Conservation (phyloP, 1,139 yeast species). For the Geotrichum carabidarum region DNA sequence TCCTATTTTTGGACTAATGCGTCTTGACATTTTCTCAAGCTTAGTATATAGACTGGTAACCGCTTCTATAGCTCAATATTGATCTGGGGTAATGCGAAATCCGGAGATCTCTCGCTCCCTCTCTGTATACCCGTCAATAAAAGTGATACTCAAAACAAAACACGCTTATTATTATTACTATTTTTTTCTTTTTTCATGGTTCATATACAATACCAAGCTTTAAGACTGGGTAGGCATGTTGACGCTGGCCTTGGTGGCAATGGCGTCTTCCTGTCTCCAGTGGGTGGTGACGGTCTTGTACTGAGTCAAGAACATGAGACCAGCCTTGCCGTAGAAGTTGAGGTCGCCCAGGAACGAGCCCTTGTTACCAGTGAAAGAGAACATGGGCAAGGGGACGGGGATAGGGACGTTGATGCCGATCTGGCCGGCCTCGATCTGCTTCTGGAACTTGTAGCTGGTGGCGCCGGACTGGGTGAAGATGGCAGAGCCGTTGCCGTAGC, state of each 20-base stretch:
- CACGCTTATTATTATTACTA: too few relatives aligned
- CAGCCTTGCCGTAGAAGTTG: slow-evolving; percentile 76
- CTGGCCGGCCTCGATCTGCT: slow-evolving; percentile 69
- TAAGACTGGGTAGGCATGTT: slow-evolving; percentile 41
- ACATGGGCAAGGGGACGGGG: slow-evolving; percentile 82
- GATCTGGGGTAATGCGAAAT: too few relatives aligned
- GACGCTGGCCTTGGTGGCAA: slow-evolving; percentile 52
- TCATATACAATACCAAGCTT: neutral
- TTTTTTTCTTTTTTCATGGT: too few relatives aligned
- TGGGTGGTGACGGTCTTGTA: slow-evolving; percentile 69
- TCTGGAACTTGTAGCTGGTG: slow-evolving; percentile 64
- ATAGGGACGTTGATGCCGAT: slow-evolving; percentile 78
- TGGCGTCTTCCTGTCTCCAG: slow-evolving; percentile 59
- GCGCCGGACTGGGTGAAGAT: slow-evolving; percentile 68
- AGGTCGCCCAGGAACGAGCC: slow-evolving; percentile 74
- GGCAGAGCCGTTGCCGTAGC: slow-evolving; percentile 71
- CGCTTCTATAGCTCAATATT: too few relatives aligned
- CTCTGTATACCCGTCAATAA: too few relatives aligned
- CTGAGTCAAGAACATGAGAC: slow-evolving; percentile 66
- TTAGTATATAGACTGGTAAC: too few relatives aligned
- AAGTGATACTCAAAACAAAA: too few relatives aligned
- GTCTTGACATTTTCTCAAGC: too few relatives aligned
- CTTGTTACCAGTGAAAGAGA: slow-evolving; percentile 74
- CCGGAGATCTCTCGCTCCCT: too few relatives aligned
- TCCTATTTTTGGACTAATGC: too few relatives aligned